A percentile compares a stretch with the other conserved stretches of the same genome.
phyloP scores from a whole-genome alignment of 768 basidiomycete species.

The Xerocomellus chrysenteron region DNA sequence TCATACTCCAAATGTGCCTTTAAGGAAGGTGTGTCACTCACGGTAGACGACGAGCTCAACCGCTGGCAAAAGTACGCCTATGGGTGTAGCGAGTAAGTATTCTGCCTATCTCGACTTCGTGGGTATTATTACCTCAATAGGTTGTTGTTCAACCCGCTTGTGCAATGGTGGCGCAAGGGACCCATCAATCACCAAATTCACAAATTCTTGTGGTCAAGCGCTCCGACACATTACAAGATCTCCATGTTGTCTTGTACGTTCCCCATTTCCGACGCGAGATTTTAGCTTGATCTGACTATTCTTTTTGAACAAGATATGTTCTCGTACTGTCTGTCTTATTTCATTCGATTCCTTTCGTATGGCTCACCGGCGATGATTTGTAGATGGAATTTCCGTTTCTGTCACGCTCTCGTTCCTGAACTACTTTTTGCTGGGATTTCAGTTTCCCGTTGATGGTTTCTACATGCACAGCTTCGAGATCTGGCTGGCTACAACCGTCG shows the following conservation, averaged over 20 bases:
- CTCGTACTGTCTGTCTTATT: conserved; percentile 44
- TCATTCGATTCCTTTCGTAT: background rate
- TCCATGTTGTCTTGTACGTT: conserved; percentile 52
- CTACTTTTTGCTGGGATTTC: conserved; percentile 72
- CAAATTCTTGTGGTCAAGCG: conserved; percentile 70
- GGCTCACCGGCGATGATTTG: background rate
- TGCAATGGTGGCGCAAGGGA: conserved; percentile 73
- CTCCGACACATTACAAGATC: conserved; percentile 82
- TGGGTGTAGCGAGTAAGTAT: conserved; percentile 54
- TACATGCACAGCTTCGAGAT: conserved; percentile 82
- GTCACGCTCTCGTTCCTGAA: conserved; percentile 69
- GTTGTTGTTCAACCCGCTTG: conserved; percentile 82
- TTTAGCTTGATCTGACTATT: conserved; percentile 1
- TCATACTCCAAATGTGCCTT: conserved; percentile 84
- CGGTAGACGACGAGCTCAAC: conserved; percentile 87
- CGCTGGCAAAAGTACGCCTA: conserved; percentile 90
- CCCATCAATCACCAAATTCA: conserved; percentile 83
- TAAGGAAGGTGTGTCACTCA: conserved; percentile 89
- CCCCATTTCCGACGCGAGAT: background rate
- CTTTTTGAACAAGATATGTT: conserved; percentile 40
- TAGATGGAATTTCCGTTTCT: conserved; percentile 60
- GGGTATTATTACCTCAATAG: conserved; percentile 37
- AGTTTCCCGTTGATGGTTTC: conserved; percentile 69
- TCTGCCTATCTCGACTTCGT: conserved; percentile 11
- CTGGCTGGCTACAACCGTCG: conserved; percentile 73